Percentiles rank a stretch among this genome's conserved stretches.
Conservation (phyloP, 208 protist genomes). For the Leishmania turanica region DNA sequence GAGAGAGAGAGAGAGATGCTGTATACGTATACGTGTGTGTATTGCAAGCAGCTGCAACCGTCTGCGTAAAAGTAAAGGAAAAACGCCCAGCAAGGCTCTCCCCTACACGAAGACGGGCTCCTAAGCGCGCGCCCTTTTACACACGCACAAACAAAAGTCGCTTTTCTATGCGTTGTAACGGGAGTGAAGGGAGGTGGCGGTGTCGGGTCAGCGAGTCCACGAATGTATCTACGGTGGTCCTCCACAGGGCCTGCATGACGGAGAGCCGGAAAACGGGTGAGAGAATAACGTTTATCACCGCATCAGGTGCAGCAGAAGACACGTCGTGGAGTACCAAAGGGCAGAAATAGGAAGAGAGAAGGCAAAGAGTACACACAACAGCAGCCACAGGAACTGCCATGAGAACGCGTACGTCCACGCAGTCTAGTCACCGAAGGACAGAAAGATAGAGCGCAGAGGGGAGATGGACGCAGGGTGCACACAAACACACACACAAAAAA, state of each 20-base stretch:
- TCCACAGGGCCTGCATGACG: not conserved
- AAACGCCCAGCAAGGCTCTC: no score
- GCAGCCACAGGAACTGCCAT: not conserved
- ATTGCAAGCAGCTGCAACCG: no score
- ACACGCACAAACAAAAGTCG: no score
- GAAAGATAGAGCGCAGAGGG: not conserved
- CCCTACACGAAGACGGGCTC: no score
- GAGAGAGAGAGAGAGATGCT: no score
- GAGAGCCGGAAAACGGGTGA: not conserved
- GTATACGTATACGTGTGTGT: no score
- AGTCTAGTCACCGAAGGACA: not conserved
- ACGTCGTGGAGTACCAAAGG: not conserved
- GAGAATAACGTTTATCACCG: not conserved
- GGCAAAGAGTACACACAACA: no score
- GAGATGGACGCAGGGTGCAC: not conserved
- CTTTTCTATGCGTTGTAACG: no score
- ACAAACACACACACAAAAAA: no score
- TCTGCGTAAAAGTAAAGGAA: no score
- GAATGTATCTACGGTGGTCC: not conserved
- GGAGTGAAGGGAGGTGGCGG: not conserved
- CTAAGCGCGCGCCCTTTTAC: no score
- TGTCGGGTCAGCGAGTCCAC: not conserved
- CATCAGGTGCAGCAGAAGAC: not conserved
- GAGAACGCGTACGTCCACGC: not conserved
- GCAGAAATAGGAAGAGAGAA: not conserved